Evolutionary conservation across 768 basidiomycete species (phyloP).

Genomic region (Lactarius tabidus): DNA sequence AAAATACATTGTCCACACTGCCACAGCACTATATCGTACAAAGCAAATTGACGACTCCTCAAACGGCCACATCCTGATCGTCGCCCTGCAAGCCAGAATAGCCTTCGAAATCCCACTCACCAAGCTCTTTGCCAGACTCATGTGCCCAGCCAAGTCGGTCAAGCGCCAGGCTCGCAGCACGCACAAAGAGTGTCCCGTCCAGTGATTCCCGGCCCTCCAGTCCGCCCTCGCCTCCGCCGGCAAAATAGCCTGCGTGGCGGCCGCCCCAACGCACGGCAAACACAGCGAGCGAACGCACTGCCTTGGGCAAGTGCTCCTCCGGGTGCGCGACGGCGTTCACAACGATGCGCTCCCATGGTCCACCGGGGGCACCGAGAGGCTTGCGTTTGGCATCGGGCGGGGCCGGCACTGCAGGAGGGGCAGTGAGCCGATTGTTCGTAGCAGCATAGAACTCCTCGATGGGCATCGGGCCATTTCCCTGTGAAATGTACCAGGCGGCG

Average conservation of each 20-base stretch:
- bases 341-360: slow-evolving; percentile 56
- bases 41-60: no score
- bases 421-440: slow-evolving; percentile 23
- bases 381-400: slow-evolving; percentile 5
- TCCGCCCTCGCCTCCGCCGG: slow-evolving; percentile 25
- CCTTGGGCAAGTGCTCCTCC: slow-evolving; percentile 52
- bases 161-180: slow-evolving; percentile 52
- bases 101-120: slow-evolving; percentile 10
- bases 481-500: slow-evolving; percentile 53
- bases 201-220: slow-evolving; percentile 49
- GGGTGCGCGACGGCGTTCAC: slow-evolving; percentile 52
- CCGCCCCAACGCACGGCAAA: slow-evolving; percentile 43
- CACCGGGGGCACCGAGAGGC: slow-evolving; percentile 12
- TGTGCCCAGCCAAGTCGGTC: slow-evolving; percentile 28
- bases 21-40: no score
- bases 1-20: no score
- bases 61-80: no score
- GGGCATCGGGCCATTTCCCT: slow-evolving; percentile 49
- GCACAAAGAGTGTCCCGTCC: no score
- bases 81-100: background rate
- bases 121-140: slow-evolving; percentile 15
- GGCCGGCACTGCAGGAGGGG: no score
- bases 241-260: slow-evolving; percentile 35
- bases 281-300: slow-evolving; percentile 48
- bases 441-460: slow-evolving; percentile 46